Percentiles rank a stretch among this genome's conserved stretches.
Evolutionary conservation across 176 grass and related monocot genomes (phyloP).

Genomic region (Aegilops umbellulata): DNA sequence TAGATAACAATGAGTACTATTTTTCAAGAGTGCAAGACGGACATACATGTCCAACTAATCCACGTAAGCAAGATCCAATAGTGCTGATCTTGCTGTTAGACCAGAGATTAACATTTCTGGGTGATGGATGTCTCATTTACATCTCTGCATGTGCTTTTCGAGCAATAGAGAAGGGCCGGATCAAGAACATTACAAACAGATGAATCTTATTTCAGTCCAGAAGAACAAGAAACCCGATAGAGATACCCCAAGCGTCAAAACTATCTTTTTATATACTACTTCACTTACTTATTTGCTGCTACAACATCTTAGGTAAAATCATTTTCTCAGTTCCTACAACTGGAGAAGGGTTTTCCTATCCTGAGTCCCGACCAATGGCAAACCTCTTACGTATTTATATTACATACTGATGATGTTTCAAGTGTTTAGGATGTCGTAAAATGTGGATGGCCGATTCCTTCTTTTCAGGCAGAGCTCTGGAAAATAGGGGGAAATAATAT

Average conservation of each 20-base stretch:
- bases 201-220: not conserved
- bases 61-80: no score
- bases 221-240: not conserved
- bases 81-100: no score
- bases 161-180: not conserved
- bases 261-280: not conserved
- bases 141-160: not conserved
- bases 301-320: not conserved
- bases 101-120: not conserved
- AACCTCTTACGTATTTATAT: not conserved
- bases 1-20: no score
- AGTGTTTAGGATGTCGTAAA: slow-evolving; percentile 54
- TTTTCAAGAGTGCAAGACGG: no score
- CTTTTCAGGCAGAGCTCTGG: slow-evolving; percentile 64
- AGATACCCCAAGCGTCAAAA: not conserved
- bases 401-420: not conserved
- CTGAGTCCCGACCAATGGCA: not conserved
- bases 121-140: not conserved
- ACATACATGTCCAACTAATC: no score
- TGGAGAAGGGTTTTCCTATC: not conserved
- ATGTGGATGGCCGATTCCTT: slow-evolving; percentile 44
- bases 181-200: not conserved
- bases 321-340: not conserved
- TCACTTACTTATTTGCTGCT: not conserved
- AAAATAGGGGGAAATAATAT: not conserved